Conservation (phyloP, 164 flowering plant species). For the Platanus orientalis region DNA sequence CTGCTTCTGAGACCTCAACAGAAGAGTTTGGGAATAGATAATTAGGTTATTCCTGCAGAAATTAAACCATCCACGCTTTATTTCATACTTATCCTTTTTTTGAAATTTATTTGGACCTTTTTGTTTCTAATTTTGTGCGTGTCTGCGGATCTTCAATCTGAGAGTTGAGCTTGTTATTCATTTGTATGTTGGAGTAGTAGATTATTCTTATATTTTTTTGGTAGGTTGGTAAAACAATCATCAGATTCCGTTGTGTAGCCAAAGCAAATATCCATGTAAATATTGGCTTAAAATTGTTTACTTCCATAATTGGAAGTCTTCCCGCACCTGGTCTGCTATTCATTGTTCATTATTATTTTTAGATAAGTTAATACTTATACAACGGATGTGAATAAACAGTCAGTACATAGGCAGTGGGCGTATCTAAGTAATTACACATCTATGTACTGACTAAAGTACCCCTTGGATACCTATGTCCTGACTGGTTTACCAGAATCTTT, state of each 20-base stretch:
- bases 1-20: conserved; percentile 63
- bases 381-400: too few relatives aligned
- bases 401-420: too few relatives aligned
- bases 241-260: neutral
- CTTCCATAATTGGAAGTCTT: neutral
- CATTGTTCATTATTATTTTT: too few relatives aligned
- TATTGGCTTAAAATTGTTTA: neutral
- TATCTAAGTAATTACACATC: too few relatives aligned
- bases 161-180: neutral
- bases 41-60: neutral
- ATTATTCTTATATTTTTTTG: neutral
- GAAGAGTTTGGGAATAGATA: conserved; percentile 42
- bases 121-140: neutral
- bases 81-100: neutral
- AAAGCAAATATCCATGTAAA: neutral
- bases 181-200: neutral
- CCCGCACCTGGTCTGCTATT: too few relatives aligned
- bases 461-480: too few relatives aligned
- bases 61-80: neutral
- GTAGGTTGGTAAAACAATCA: neutral
- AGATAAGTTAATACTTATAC: too few relatives aligned
- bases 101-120: neutral
- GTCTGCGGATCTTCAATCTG: neutral
- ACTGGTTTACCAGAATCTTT: too few relatives aligned
- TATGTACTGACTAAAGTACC: too few relatives aligned